phyloP scores from a whole-genome alignment of 768 basidiomycete species.

The Podaxis mareebaensis region DNA sequence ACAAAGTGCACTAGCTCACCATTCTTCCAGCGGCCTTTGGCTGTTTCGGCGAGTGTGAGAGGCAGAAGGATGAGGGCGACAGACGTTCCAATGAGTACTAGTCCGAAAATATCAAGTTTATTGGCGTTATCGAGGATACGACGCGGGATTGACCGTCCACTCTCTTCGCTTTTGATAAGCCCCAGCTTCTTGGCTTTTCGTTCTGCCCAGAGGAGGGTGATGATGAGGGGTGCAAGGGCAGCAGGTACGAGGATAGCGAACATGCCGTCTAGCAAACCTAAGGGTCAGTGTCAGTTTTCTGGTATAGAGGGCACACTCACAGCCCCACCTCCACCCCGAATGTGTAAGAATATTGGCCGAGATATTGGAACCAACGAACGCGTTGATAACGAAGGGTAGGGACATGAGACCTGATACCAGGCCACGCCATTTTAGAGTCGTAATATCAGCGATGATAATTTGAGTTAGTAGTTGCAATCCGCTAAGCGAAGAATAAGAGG shows the following conservation, averaged over 20 bases:
- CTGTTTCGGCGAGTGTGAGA: conserved; percentile 46
- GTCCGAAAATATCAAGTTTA: conserved; percentile 50
- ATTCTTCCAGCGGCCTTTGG: conserved; percentile 44
- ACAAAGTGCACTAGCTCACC: conserved; percentile 30
- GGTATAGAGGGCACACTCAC: conserved; percentile 35
- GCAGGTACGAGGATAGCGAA: conserved; percentile 58
- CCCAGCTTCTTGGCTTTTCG: conserved; percentile 42
- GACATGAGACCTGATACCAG: conserved; percentile 40
- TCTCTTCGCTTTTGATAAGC: conserved; percentile 18
- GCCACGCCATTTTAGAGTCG: conserved; percentile 58
- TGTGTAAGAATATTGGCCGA: conserved; percentile 41
- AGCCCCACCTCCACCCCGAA: conserved; percentile 70
- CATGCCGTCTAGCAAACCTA: conserved; percentile 44
- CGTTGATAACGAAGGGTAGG: conserved; percentile 51
- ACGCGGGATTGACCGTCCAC: conserved; percentile 17
- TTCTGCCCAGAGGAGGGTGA: conserved; percentile 58
- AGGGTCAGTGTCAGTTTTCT: background rate
- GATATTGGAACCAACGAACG: conserved; percentile 65
- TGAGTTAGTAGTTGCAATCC: conserved; percentile 66
- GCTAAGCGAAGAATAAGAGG: conserved; percentile 22
- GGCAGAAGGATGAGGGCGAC: conserved; percentile 57
- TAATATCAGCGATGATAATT: conserved; percentile 64
- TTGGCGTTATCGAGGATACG: conserved; percentile 26
- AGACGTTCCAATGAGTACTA: conserved; percentile 49
- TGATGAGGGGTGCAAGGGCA: conserved; percentile 51